Evolutionary conservation across 768 basidiomycete genomes (phyloP), one percentile per base, ranked within the genome.

Genomic region (Suillus variegatus): DNA sequence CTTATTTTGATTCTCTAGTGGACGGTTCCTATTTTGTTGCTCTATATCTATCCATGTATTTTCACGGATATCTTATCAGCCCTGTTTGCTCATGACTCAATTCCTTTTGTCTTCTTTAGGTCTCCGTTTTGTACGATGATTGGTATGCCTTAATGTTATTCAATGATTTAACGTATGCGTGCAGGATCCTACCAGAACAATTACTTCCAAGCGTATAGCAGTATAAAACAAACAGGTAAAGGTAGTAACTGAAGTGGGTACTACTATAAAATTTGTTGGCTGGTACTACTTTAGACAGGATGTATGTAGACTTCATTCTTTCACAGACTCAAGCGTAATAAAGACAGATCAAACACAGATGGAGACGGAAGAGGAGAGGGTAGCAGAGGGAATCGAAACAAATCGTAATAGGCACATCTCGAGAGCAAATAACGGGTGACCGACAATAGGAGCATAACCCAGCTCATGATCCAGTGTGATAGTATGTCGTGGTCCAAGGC

Each of bases 391-490:
- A 68, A 71, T 71, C 69, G 74, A 61, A 64, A 76, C 76, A 77
- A 76, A 75, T 75, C 76, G 71, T 75, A 69, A 76, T 66, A 70
- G 70, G 72, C 72, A 67, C 75, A 78, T 75, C 75, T 78, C 75
- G 76, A 76, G 73, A 76, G 76, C 75, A 72, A 76, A 76, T 66
- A 60, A 60, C 62, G 49, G 76, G 75, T 76, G 78, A 78, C 74
- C 20, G 64, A 64, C 64, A 47, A 63, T 40, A 74, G 64, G 67
- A 75, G 69, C 74, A 77, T 69, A 70, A 67, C 66, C 73, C 67
- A 64, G 74, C 69, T 77, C 68, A 73, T 74, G 68, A 77, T 78
- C 76, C 74, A 54, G 55, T 75, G 56, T 66, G 68, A 67, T 74
- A 75, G 69, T 71, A 68, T 77, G 74, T 74, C 70, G 67, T 63